A percentile compares a stretch with the other conserved stretches of the same genome.
These are phyloP conservation scores for Eucalyptus leucophloia DNA, from an alignment of 345 rosid genomes.

Conservation along the genomic window DNA sequence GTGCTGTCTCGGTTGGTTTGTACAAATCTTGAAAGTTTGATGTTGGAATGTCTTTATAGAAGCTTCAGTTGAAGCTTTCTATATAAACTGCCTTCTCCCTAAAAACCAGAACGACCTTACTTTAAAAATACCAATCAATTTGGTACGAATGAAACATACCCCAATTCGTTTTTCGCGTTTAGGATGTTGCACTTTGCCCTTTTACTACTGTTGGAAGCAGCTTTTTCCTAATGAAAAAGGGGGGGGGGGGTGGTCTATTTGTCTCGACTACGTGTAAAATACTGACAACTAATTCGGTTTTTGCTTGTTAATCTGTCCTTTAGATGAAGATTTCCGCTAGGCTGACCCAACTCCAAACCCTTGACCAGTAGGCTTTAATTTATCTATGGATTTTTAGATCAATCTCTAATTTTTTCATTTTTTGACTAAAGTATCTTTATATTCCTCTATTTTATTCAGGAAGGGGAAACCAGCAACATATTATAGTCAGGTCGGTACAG, in stretches of 20 bases:
- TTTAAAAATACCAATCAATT: background rate
- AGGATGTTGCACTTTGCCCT: background rate
- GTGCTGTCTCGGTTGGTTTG: background rate
- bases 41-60: background rate
- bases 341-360: background rate
- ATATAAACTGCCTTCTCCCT: background rate
- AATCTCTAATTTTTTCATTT: background rate
- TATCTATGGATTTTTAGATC: background rate
- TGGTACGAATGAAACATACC: background rate
- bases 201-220: background rate
- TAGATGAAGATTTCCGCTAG: constrained; percentile 5
- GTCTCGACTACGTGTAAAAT: background rate
- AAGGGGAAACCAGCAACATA: background rate
- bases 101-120: background rate
- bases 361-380: constrained; percentile 7
- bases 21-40: background rate
- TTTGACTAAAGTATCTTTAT: background rate
- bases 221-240: background rate
- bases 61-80: background rate
- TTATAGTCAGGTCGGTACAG: background rate
- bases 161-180: background rate
- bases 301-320: constrained; percentile 14
- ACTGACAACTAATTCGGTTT: background rate
- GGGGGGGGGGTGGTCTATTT: background rate
- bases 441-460: background rate